Evolutionary conservation across 352 stramenopile species (phyloP).

Genomic region (Pythium myriotylum): DNA sequence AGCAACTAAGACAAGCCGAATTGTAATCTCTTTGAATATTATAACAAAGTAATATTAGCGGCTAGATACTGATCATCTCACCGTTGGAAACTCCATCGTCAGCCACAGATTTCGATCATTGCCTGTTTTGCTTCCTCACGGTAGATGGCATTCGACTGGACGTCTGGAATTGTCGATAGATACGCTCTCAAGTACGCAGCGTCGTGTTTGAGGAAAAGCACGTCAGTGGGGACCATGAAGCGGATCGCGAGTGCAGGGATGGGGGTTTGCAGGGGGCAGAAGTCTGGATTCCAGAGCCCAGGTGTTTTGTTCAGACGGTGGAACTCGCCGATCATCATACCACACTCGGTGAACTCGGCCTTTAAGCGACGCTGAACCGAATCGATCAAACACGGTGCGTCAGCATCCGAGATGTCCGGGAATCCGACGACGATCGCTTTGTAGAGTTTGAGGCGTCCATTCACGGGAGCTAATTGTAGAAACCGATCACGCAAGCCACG

Average conservation of each 20-base stretch:
- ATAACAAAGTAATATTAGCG: no score
- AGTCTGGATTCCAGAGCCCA: background rate
- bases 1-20: no score
- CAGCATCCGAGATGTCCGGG: background rate
- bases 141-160: background rate
- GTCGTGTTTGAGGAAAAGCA: constrained; percentile 14
- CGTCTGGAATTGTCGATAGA: constrained; percentile 3
- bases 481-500: constrained; percentile 7
- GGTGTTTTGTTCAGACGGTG: constrained; percentile 2
- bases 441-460: constrained; percentile 3
- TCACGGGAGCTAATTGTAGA: background rate
- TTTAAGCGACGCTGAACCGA: constrained; percentile 1
- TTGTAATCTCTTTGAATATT: no score
- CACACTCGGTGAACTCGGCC: constrained; percentile 2
- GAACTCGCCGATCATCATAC: constrained; percentile 17
- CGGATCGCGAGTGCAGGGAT: constrained; percentile 6
- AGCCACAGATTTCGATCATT: background rate
- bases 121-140: constrained; percentile 3
- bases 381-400: background rate
- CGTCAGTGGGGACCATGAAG: constrained; percentile 12
- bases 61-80: no score
- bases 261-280: constrained; percentile 1
- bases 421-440: constrained; percentile 9
- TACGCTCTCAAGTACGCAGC: background rate
- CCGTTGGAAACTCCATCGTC: no score